Evolutionary conservation across 2,329 filamentous ascomycete species (phyloP), one percentile per base, ranked within the genome.

Genomic region (Ophiostoma montium): DNA sequence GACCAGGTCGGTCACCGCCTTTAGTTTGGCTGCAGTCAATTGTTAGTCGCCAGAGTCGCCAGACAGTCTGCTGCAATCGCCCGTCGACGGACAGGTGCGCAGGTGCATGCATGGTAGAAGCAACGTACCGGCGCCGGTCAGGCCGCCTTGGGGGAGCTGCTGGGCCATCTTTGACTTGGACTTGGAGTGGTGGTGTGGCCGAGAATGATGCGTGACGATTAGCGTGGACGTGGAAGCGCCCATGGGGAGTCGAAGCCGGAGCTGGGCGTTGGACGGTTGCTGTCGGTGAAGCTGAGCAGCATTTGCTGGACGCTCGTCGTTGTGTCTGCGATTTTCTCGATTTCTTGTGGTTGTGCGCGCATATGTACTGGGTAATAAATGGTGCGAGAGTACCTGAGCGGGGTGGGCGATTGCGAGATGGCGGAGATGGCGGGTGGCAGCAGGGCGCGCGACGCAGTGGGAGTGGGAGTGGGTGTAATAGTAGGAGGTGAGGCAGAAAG

Each of bases 1-100:
- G 55, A 92, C 66, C 15, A 92, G 66, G 48, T 70, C 68, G 15
- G 72, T 78, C 36, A 90, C 83, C 49, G 84, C 76, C 51, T 76
- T 69, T 50, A 83, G 70, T 66, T 89, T 88, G 52, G 70, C 75
- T 86, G 3, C 18, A 21, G 18, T 9, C 10, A 15, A 19, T 10
- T 11, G 15, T 15, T 23, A 39, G 36, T 13, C 4, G 38, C 15
- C 38, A 11, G n/a, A 23, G n/a, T n/a, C n/a, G n/a, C 15, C 10
- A 47, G 35, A 21, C 11, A n/a, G 16, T 38, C n/a, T n/a, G n/a
- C n/a, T n/a, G n/a, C n/a, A n/a, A n/a, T n/a, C n/a, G n/a, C n/a
- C n/a, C n/a, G n/a, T n/a, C n/a, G n/a, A n/a, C n/a, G n/a, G n/a
- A n/a, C n/a, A n/a, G n/a, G n/a, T n/a, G n/a, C n/a, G n/a, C n/a